Conservation (phyloP, 305 asterid genomes). For the Rubia peregrina region DNA sequence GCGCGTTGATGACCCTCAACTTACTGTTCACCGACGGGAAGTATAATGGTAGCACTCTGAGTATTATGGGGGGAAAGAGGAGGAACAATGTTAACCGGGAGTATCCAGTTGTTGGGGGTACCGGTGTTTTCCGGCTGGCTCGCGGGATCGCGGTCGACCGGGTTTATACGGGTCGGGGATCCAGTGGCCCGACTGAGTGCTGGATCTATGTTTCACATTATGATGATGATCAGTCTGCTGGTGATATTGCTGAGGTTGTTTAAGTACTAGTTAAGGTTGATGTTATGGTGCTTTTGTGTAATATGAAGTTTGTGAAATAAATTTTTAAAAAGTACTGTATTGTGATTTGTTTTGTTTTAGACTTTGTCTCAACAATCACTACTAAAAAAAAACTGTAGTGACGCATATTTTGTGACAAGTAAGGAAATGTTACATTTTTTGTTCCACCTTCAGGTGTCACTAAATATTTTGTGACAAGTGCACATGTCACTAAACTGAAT, state of each 20-base stretch:
- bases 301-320: too few relatives aligned
- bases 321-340: too few relatives aligned
- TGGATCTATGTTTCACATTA: not conserved
- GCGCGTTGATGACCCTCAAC: not conserved
- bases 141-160: not conserved
- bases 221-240: not conserved
- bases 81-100: not conserved
- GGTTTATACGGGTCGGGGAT: not conserved
- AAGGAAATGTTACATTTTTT: too few relatives aligned
- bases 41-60: not conserved
- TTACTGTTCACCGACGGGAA: not conserved
- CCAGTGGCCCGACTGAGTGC: not conserved
- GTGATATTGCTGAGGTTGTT: not conserved
- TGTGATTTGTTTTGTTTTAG: too few relatives aligned
- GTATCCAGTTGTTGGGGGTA: not conserved
- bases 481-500: too few relatives aligned
- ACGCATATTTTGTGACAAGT: too few relatives aligned
- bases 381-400: too few relatives aligned
- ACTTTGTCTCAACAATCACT: too few relatives aligned
- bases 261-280: not conserved
- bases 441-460: too few relatives aligned
- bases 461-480: too few relatives aligned
- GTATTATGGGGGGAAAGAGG: not conserved
- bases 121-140: not conserved
- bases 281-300: too few relatives aligned